Evolutionary conservation across 345 rosid genomes (phyloP), one percentile per base, ranked within the genome.

Genomic region (Pelargonium nanum): DNA sequence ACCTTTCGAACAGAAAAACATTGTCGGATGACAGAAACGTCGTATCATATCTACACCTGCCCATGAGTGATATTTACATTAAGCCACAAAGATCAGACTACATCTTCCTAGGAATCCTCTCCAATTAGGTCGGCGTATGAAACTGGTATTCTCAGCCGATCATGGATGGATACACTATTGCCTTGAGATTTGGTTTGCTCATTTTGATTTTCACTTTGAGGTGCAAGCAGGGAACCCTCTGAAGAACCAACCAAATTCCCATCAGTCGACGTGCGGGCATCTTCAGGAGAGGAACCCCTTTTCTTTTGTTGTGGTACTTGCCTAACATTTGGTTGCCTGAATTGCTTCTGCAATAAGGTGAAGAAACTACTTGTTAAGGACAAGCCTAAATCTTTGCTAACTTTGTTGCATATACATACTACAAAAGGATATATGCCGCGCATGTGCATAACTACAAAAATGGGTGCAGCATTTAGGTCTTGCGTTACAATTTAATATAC

Each of bases 131-230:
- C 96, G 60, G 81, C 94, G 15, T 93, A 89, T 5, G 94, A 79
- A 78, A 93, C 95, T 19, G 90, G 97, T 20, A 83, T 77, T 75
- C 99, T 83, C 24, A 89, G 78, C 71, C 97, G 81, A 56, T 89
- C 97, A 60, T 74, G 87, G 68, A 87, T 78, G 13, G 92, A 69
- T 70, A 63, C 83, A 56, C 77, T 72, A 50, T 71, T 72, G 56
- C 55, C 75, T 52, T 79, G 80, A 45, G 51, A 69, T 60, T 59
- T 24, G 21, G 77, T 70, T 65, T 73, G 75, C 15, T 64, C 76
- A 52, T 45, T 55, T 60, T 64, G 69, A 58, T 57, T 56, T 65
- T 57, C 57, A 26, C 12, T 25, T 0, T 53, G 69, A 12, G 65
- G 70, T 51, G 45, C 61, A 6, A 4, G 34, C 44, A 48, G 56